Conservation (phyloP, 108 stramenopile genomes). For the Seminavis robusta region DNA sequence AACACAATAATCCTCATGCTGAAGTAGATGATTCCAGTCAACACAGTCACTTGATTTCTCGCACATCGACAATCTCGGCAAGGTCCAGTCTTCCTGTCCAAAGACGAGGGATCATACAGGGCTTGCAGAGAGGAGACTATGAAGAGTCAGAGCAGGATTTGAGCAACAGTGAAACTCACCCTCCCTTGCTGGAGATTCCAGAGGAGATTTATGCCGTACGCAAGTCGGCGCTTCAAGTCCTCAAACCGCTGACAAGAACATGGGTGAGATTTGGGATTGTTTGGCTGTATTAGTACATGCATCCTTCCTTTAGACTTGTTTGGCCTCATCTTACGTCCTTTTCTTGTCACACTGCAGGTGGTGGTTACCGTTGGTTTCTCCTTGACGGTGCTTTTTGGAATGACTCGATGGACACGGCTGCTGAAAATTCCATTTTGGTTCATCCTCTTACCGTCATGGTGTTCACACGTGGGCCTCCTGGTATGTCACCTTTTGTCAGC, state of each 20-base stretch:
- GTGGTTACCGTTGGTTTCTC: constrained; percentile 77
- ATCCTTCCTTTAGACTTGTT: neutral
- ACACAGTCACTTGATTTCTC: no score
- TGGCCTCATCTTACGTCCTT: neutral
- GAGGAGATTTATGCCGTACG: constrained; percentile 80
- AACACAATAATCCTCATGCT: no score
- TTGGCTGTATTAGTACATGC: neutral
- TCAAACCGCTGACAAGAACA: constrained; percentile 76
- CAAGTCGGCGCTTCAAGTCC: constrained; percentile 68
- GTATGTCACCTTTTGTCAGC: constrained; percentile 65
- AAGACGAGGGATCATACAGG: no score
- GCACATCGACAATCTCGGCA: no score
- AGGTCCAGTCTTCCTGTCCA: no score
- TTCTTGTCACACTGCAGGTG: constrained; percentile 32
- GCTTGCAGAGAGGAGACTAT: no score
- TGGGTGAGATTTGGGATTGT: constrained; percentile 60
- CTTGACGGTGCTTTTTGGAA: constrained; percentile 58
- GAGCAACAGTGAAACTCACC: no score
- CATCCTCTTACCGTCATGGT: constrained; percentile 74
- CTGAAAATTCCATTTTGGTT: constrained; percentile 69
- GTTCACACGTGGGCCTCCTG: constrained; percentile 68
- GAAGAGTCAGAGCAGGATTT: no score
- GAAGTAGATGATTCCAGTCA: no score
- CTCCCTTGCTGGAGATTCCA: constrained; percentile 66
- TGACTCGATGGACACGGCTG: constrained; percentile 64